Percentiles rank a stretch among this genome's conserved stretches.
phyloP scores from a whole-genome alignment of 2,329 filamentous ascomycete species.

The Hymenoscyphus repandus region DNA sequence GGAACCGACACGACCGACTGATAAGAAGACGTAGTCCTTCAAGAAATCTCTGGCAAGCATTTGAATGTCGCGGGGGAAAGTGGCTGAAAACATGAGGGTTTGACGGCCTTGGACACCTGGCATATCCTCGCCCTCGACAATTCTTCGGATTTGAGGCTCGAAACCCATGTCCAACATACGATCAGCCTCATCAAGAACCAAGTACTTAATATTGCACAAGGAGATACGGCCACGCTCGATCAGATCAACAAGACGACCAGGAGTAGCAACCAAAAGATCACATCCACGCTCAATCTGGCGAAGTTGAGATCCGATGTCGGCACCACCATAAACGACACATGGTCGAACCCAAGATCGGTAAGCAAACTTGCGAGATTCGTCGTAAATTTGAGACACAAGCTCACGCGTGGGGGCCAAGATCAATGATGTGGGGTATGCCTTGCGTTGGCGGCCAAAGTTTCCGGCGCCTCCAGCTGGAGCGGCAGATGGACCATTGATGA shows the following conservation, averaged over 20 bases:
- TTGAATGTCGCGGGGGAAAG: constrained; percentile 98
- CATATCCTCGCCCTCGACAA: constrained; percentile 99
- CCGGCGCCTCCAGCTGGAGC: constrained; percentile 58
- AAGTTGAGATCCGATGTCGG: constrained; percentile 96
- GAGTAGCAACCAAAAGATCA: constrained; percentile 93
- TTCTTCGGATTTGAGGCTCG: constrained; percentile 97
- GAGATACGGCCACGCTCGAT: constrained; percentile 98
- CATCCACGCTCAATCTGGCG: constrained; percentile 97
- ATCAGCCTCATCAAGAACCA: constrained; percentile 97
- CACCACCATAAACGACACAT: constrained; percentile 98
- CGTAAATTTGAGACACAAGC: constrained; percentile 97
- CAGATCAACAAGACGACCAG: constrained; percentile 93
- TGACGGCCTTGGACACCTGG: constrained; percentile 76
- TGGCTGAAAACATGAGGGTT: constrained; percentile 99
- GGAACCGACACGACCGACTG: constrained; percentile 95
- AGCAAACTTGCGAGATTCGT: constrained; percentile 95
- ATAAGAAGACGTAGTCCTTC: constrained; percentile 99
- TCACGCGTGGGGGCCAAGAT: constrained; percentile 97
- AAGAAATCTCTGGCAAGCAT: constrained; percentile 98
- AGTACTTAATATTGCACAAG: constrained; percentile 97
- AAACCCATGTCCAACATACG: constrained; percentile 99
- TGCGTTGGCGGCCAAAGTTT: constrained; percentile 87
- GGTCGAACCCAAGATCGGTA: constrained; percentile 99
- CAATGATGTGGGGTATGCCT: constrained; percentile 93
- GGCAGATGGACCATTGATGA: constrained; percentile 76